Base-by-base conservation (phyloP, 2,329 filamentous ascomycete species). In the Fusarium sarcochroum region DNA sequence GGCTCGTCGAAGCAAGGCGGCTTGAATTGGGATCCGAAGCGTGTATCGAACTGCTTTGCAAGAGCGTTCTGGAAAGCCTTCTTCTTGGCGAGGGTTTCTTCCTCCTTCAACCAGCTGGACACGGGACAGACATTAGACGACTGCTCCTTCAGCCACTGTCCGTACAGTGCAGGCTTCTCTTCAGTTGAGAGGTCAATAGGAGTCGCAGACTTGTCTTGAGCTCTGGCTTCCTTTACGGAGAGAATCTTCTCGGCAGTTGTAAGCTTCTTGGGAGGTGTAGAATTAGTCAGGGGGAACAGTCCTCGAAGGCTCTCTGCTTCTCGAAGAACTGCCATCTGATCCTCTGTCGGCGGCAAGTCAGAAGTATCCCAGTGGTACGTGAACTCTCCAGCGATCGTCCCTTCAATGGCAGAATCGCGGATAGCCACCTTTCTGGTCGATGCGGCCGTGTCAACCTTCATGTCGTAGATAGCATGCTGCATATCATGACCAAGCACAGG, bases 321-420 rank as follows among this genome's bases (percentile, higher is more conserved):
- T 5, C 42, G 40, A 11, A 73, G 50, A 14, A 72, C 32, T 15
- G 61, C 48, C 15, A 41, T 46, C 32, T 72, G 60, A 3, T 67
- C 20, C 23, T 67, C 42, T 9, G 71, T 71, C 4, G 62, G 66
- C 15, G 48, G 37, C 7, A 57, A 18, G 17, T 64, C 37, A 4
- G 66, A 64, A 14, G 45, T 38, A 14, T 73, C 69, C 50, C 57
- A 66, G 25, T 61, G 15, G 18, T 47, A 63, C 6, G 57, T 69
- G 30, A 73, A 70, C 9, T 63, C 52, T 20, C 69, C 69, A 5
- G 71, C 71, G 44, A 73, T 65, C 3, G 34, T 38, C 21, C 63
- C 69, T 17, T 72, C 71, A 2, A 71, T 46, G 17, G 37, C 42
- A 10, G 58, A 69, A 27, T 73, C 61, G 25, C 59, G 64, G 17